Base-by-base conservation (phyloP, 257 asterid genomes). In the Scutellaria baicalensis region DNA sequence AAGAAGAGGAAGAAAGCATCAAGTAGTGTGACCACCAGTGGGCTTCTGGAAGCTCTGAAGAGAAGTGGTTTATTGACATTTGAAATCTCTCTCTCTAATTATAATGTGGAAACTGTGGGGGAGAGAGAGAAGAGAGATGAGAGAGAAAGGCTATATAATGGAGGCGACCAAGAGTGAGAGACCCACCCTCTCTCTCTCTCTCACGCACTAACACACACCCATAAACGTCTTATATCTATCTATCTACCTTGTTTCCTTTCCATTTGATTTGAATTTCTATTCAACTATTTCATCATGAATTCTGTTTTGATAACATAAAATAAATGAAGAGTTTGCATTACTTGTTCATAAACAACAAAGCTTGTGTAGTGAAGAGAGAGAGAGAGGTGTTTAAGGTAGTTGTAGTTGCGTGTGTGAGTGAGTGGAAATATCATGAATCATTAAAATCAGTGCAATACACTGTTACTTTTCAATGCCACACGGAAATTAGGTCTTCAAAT, bases 61-160 rank as follows among this genome's bases (percentile, higher is more conserved):
- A 80, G 82, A 70, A 81, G 44, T 88, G 88, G 82, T 91, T 91
- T 59, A 82, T 82, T 39, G 97, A 83, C 93, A 89, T 89, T 76
- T 45, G 42, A n/a, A n/a, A n/a, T n/a, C n/a, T n/a, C n/a, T n/a
- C n/a, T n/a, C n/a, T n/a, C n/a, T n/a, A n/a, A n/a, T n/a, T n/a
- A n/a, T n/a, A n/a, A n/a, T n/a, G n/a, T n/a, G n/a, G n/a, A n/a
- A n/a, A n/a, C n/a, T n/a, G n/a, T n/a, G n/a, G n/a, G n/a, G n/a
- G n/a, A n/a, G n/a, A n/a, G n/a, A n/a, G n/a, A n/a, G n/a, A n/a
- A n/a, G n/a, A 62, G 54, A 50, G 52, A 45, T 6, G 55, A 6
- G 61, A 60, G 67, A 27, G 71, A 56, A 13, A 27, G 60, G 52
- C 17, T 67, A 67, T 67, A 67, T 67, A 56, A 43, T 44, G 58